Percentiles rank a stretch among this genome's conserved stretches.
Evolutionary conservation across 2,329 filamentous ascomycete species (phyloP).

Genomic region (Colletotrichum sp.): DNA sequence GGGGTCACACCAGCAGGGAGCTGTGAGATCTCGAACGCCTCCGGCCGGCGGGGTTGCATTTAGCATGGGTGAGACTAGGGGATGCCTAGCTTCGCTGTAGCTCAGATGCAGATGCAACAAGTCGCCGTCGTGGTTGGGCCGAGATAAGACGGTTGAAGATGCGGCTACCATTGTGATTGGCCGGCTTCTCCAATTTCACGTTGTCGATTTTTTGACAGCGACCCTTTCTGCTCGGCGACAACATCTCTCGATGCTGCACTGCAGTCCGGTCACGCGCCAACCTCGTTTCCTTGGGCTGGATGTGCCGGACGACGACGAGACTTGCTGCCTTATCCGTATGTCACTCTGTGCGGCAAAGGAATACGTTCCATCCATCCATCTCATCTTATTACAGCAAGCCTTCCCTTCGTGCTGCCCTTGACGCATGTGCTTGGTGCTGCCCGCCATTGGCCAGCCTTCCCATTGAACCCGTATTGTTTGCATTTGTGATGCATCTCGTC

Average conservation of each 20-base stretch:
- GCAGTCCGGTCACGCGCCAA: conserved; percentile 1
- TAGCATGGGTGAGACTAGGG: conserved; percentile 11
- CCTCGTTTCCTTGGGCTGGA: not conserved
- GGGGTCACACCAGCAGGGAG: conserved; percentile 3
- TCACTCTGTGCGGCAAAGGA: not conserved
- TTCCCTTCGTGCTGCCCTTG: not conserved
- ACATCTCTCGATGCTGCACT: not conserved
- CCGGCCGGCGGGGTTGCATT: conserved; percentile 13
- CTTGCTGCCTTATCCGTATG: not conserved
- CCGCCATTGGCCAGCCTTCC: conserved; percentile 8
- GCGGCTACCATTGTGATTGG: conserved; percentile 40
- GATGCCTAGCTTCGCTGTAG: conserved; percentile 6
- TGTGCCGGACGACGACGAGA: not conserved
- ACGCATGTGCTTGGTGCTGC: conserved; percentile 10
- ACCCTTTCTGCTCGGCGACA: not conserved
- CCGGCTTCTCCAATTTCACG: conserved; percentile 39
- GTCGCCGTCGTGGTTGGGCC: conserved; percentile 38
- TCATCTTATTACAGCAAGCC: not conserved
- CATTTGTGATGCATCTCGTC: not conserved
- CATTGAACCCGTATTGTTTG: not conserved
- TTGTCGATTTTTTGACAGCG: conserved; percentile 34
- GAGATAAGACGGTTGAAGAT: conserved; percentile 43
- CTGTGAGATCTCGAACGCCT: conserved; percentile 18
- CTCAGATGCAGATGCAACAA: conserved; percentile 6
- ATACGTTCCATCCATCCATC: not conserved